Evolutionary conservation across 768 basidiomycete species (phyloP), one percentile per base, ranked within the genome.

Genomic region (Collybia sp.): DNA sequence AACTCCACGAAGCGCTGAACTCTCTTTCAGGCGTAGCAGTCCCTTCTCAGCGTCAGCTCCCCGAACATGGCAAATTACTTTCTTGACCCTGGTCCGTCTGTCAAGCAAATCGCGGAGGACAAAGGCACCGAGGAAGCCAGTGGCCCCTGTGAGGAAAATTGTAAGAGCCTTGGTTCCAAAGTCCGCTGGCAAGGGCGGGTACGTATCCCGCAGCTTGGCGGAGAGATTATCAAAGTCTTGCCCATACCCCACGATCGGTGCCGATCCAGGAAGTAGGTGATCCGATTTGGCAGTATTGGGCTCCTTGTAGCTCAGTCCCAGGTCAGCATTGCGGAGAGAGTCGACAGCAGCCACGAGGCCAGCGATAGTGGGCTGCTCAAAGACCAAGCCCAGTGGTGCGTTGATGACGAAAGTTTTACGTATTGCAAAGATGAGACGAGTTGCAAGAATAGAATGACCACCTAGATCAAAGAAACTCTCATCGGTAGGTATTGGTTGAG

Each of bases 381-480:
- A 99, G 40, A 98, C 83, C 36, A 97, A 72, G 6, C 93, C 90
- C 18, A 99, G 70, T 0, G 95, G 94, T 3, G 92, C 93, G 45
- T 94, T 83, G 15, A 96, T 75, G 10, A 93, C 83, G 62, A 98
- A 96, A 0, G 76, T 70, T 66, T 94, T 96, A 58, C 96, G 85
- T 44, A 99, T 85, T 66, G 97, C 93, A 62, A 99, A 98, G 56
- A 97, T 91, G 50, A 98, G 82, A 18, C 94, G 85, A 2, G 96
- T 99, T 0, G 96, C 96, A 38, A 99, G 80, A 57, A 99, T 97
- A 12, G 96, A 98, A 67, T 99, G 96, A 6, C 96, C 96, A 40
- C 96, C 96, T 36, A 98, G 77, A 61, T 99, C 95, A 68, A 97
- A 98, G 79, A 99, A 99, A 62, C 81, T 91, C 58, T 98, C 95